Evolutionary conservation across 306 rosid genomes (phyloP), one percentile per base, ranked within the genome.

Genomic region (Gynostemma pentaphyllum): DNA sequence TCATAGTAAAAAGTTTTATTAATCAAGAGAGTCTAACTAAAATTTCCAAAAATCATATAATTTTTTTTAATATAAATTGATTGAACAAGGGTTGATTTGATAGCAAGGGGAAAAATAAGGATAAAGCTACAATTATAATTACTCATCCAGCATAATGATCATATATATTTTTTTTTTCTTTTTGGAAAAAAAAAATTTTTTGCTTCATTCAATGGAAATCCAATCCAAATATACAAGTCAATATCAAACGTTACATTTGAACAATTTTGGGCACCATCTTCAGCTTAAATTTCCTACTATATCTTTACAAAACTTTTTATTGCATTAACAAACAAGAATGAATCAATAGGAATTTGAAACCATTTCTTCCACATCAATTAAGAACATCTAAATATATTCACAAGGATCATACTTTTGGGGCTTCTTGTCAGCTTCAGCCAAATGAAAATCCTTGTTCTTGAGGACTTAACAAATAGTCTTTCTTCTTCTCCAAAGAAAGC

Each of bases 291-390:
- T 70, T 68, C 87, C 85, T 81, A 80, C 70, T 64, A 15, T 83
- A 73, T 45, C 75, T 83, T 70, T 87, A 87, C 87, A 85, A 74
- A 76, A 66, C 22, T 42, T 4, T 50, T 83, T 87, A 87, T 85
- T 78, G 76, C 76, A 74, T 79, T 74, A 73, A 77, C 82, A 81
- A 65, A 68, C 80, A 85, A 81, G 79, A 85, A 83, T 54, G 77
- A 80, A 83, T 74, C 71, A 68, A 70, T 63, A 66, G 41, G 77
- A 75, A 60, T 23, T 59, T 12, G 46, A 23, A 60, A 39, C 32
- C 48, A 60, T 39, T 22, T 60, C 65, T 60, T 30, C 61, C 67
- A 53, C 72, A 83, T 71, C 79, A 63, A 49, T 71, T 81, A 63
- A 49, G 42, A 75, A 71, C 52, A 70, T 23, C 51, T 66, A 55